Evolutionary conservation across 2,329 filamentous ascomycete species (phyloP).

Genomic region (Zopfia rhizophila): DNA sequence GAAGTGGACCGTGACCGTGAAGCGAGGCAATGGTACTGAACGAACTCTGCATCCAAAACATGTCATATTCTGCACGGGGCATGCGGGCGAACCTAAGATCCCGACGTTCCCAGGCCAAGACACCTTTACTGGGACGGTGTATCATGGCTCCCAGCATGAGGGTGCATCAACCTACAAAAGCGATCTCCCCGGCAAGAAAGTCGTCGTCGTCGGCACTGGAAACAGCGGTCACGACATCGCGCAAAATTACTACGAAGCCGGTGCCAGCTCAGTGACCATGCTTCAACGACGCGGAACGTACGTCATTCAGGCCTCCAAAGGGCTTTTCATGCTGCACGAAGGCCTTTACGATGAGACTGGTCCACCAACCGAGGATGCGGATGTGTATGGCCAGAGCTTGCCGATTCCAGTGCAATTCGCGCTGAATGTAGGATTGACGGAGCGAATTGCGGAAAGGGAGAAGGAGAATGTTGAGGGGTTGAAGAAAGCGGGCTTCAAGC

Average conservation of each 20-base stretch:
- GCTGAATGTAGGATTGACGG: constrained; percentile 61
- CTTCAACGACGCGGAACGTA: constrained; percentile 74
- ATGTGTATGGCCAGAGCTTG: constrained; percentile 67
- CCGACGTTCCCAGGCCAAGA: constrained; percentile 60
- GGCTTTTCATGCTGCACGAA: constrained; percentile 61
- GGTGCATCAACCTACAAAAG: constrained; percentile 64
- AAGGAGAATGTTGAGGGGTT: constrained; percentile 59
- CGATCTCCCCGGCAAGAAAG: constrained; percentile 65
- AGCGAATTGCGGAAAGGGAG: constrained; percentile 50
- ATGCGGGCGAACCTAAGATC: constrained; percentile 71
- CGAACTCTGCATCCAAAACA: constrained; percentile 68
- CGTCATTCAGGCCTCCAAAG: constrained; percentile 68
- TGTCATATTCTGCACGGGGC: constrained; percentile 74
- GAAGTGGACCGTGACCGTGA: constrained; percentile 66
- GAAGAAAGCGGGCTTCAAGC: constrained; percentile 67
- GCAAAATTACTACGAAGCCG: constrained; percentile 73
- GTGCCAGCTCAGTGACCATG: constrained; percentile 73
- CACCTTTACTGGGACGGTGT: constrained; percentile 68
- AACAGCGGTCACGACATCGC: constrained; percentile 77
- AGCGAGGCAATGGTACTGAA: constrained; percentile 55
- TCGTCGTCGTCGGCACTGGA: constrained; percentile 73
- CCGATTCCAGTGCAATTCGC: constrained; percentile 71
- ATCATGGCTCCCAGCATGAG: constrained; percentile 57
- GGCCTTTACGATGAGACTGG: constrained; percentile 60
- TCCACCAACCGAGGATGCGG: constrained; percentile 73